Evolutionary conservation across 176 grass and related monocot genomes (phyloP).

Genomic region (Oropetium thomaeum): DNA sequence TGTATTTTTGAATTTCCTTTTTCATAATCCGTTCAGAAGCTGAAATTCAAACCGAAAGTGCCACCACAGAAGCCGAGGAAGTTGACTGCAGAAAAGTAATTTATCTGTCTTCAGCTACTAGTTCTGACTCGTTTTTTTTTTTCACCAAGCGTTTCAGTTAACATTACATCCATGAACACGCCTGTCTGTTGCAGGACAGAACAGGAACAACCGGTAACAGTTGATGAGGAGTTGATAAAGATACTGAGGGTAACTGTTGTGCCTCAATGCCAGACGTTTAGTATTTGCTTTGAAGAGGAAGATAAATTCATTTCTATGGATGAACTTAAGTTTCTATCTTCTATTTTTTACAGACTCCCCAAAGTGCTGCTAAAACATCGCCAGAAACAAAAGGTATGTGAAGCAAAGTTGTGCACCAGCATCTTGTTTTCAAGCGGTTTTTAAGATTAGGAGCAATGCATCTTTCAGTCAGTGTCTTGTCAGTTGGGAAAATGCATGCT

Average conservation of each 20-base stretch:
- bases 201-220: slow-evolving; percentile 26
- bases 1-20: background rate
- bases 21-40: slow-evolving; percentile 33
- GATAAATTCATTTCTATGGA: background rate
- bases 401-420: background rate
- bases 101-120: background rate
- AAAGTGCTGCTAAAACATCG: slow-evolving; percentile 17
- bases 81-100: slow-evolving; percentile 31
- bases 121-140: background rate
- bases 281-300: background rate
- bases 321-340: slow-evolving; percentile 20
- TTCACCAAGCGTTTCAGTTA: background rate
- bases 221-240: slow-evolving; percentile 53
- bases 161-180: background rate
- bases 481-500: background rate
- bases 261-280: background rate
- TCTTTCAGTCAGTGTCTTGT: background rate
- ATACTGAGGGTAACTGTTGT: slow-evolving; percentile 47
- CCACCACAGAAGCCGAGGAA: slow-evolving; percentile 47
- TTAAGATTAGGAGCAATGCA: background rate
- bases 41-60: slow-evolving; percentile 61
- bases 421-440: background rate
- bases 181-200: slow-evolving; percentile 35
- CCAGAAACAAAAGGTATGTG: slow-evolving; percentile 31
- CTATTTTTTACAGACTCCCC: slow-evolving; percentile 40